phyloP scores from a whole-genome alignment of 1,139 yeast genomes.

The Geotrichum restrictum region DNA sequence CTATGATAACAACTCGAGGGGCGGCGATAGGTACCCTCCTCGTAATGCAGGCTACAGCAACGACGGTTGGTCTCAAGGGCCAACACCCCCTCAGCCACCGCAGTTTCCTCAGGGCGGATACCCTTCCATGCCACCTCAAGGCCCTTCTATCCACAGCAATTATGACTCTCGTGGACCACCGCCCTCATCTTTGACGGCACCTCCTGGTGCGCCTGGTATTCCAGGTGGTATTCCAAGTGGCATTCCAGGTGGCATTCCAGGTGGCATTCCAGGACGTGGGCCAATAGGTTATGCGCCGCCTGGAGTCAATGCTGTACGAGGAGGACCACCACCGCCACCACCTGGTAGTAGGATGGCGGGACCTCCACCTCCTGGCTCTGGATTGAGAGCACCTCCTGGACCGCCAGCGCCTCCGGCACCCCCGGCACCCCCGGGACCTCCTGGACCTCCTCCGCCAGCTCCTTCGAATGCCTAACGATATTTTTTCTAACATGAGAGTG shows the following conservation, averaged over 20 bases:
- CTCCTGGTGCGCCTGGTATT: neutral
- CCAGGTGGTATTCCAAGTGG: conserved; percentile 11
- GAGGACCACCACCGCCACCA: conserved; percentile 27
- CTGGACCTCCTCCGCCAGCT: conserved; percentile 24
- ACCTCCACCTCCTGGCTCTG: conserved; percentile 29
- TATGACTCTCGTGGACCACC: conserved; percentile 12
- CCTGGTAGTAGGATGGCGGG: conserved; percentile 22
- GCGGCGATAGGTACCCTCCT: conserved; percentile 10
- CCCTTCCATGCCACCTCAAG: conserved; percentile 11
- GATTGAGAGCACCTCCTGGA: conserved; percentile 21
- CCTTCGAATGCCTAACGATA: neutral
- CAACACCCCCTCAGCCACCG: conserved; percentile 9
- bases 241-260: conserved; percentile 24
- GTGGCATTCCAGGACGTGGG: conserved; percentile 33
- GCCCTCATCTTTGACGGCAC: conserved; percentile 25
- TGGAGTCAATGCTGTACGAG: conserved; percentile 5
- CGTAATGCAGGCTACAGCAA: conserved; percentile 20
- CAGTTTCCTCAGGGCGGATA: conserved; percentile 16
- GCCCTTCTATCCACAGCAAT: neutral
- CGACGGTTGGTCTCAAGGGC: conserved; percentile 12
- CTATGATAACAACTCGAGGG: conserved; percentile 21
- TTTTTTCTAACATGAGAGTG: no score
- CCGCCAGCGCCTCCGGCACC: conserved; percentile 23
- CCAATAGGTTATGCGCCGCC: conserved; percentile 23
- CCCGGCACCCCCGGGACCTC: conserved; percentile 26